These are phyloP conservation scores for Bryoerythrophyllum caledonicum DNA, from an alignment of 225 moss, liverwort and hornwort species.

Conservation along the genomic window DNA sequence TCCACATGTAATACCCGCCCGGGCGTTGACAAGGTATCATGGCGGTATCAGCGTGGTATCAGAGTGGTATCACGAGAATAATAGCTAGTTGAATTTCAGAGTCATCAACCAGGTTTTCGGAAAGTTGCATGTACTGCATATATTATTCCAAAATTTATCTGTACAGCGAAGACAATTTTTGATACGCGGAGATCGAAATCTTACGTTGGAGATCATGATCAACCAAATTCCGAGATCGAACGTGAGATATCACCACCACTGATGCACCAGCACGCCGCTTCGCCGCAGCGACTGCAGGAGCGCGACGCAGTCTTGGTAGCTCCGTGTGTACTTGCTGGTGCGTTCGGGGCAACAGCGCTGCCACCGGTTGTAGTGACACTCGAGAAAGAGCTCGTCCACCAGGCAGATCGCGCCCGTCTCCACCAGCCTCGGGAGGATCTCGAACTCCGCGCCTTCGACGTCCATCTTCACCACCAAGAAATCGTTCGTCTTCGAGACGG, in stretches of 20 bases:
- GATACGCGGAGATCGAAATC: not conserved
- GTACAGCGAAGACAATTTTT: not conserved
- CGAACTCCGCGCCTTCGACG: conserved; percentile 55
- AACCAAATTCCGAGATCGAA: not conserved
- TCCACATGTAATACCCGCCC: too few species aligned
- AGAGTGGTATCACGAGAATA: too few species aligned
- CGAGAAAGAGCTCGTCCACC: conserved; percentile 63
- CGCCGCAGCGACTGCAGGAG: conserved; percentile 43
- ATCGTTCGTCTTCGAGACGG: conserved; percentile 30
- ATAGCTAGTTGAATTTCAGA: too few species aligned
- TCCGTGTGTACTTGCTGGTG: conserved; percentile 39
- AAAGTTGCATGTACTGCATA: too few species aligned
- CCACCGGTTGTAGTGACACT: conserved; percentile 74
- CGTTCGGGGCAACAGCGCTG: conserved; percentile 53
- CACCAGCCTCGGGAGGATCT: conserved; percentile 40
- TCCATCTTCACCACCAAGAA: conserved; percentile 62
- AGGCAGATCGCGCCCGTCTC: conserved; percentile 50
- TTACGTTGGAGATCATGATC: not conserved
- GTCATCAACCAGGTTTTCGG: too few species aligned
- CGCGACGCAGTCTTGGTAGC: conserved; percentile 47
- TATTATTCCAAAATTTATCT: too few species aligned
- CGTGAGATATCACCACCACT: conserved; percentile 50
- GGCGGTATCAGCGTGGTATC: too few species aligned
- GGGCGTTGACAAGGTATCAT: too few species aligned
- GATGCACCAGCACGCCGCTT: conserved; percentile 57